Percentiles rank a stretch among this genome's conserved stretches.
phyloP scores from a whole-genome alignment of 441 rosid genomes.

The Gossypium davidsonii region DNA sequence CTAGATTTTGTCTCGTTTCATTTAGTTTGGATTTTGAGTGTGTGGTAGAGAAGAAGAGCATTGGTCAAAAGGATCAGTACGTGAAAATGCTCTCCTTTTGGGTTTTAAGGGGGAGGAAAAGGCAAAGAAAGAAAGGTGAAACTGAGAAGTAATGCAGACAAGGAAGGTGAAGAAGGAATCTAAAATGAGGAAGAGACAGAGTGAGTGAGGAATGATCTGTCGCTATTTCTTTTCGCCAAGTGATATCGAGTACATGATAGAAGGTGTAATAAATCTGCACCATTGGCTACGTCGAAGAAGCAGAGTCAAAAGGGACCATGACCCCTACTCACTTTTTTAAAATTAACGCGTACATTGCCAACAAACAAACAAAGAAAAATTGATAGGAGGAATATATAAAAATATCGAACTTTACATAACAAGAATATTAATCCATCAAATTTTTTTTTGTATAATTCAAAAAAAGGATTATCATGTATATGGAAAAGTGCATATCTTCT shows the following conservation, averaged over 20 bases:
- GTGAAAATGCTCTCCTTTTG: neutral
- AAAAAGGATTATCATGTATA: no score
- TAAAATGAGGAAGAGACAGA: neutral
- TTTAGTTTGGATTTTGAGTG: constrained; percentile 19
- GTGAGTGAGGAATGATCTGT: neutral
- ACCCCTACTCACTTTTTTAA: neutral
- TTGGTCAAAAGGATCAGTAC: neutral
- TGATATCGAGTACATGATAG: neutral
- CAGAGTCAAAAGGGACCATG: neutral
- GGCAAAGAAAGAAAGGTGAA: neutral
- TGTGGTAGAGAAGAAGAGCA: constrained; percentile 25
- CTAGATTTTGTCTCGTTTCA: neutral
- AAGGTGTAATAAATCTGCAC: neutral
- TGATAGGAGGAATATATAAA: no score
- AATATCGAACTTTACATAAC: no score
- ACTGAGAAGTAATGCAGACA: neutral
- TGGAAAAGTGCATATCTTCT: no score
- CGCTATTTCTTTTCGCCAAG: neutral
- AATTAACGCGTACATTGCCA: neutral
- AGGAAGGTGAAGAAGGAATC: neutral
- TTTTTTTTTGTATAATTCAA: no score
- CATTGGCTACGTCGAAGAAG: neutral
- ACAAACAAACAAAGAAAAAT: no score
- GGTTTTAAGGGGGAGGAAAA: neutral
- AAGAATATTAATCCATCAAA: no score